A percentile compares a stretch with the other conserved stretches of the same genome.
These are phyloP conservation scores for Hypoxylon sp. DNA, from an alignment of 2,329 filamentous ascomycete species.

Conservation along the genomic window DNA sequence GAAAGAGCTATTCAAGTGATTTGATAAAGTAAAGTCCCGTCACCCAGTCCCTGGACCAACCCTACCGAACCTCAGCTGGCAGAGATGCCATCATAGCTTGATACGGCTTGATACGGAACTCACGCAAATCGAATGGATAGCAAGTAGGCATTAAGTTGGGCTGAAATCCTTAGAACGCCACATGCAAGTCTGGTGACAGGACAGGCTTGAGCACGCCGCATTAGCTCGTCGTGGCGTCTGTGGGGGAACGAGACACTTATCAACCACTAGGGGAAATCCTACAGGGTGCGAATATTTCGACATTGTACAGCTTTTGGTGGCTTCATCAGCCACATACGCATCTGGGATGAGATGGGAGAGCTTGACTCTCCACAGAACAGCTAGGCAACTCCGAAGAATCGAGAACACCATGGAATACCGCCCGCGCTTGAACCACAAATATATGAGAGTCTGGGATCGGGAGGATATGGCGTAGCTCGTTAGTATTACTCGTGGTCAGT, in stretches of 20 bases:
- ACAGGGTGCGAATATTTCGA: background rate
- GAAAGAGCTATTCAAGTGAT: background rate
- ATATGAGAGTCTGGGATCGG: background rate
- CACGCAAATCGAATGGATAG: constrained; percentile 3
- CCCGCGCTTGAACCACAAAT: too few species aligned
- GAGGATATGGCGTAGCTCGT: background rate
- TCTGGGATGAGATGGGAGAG: background rate
- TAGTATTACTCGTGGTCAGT: background rate
- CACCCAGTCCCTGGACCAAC: background rate
- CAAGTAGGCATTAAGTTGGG: constrained; percentile 8
- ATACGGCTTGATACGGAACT: too few species aligned
- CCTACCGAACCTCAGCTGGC: background rate
- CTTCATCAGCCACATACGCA: background rate
- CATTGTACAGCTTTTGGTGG: background rate
- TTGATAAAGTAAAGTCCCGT: constrained; percentile 21
- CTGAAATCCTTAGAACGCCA: constrained; percentile 27
- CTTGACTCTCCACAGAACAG: background rate
- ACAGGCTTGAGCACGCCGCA: constrained; percentile 23
- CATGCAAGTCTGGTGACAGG: constrained; percentile 9
- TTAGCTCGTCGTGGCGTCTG: constrained; percentile 31
- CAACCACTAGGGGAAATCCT: background rate
- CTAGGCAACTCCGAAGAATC: background rate
- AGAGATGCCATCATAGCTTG: background rate
- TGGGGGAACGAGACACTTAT: constrained; percentile 15
- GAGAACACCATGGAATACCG: background rate